Percentiles rank a stretch among this genome's conserved stretches.
phyloP scores from a whole-genome alignment of 257 asterid species.

The Osmanthus fragrans region DNA sequence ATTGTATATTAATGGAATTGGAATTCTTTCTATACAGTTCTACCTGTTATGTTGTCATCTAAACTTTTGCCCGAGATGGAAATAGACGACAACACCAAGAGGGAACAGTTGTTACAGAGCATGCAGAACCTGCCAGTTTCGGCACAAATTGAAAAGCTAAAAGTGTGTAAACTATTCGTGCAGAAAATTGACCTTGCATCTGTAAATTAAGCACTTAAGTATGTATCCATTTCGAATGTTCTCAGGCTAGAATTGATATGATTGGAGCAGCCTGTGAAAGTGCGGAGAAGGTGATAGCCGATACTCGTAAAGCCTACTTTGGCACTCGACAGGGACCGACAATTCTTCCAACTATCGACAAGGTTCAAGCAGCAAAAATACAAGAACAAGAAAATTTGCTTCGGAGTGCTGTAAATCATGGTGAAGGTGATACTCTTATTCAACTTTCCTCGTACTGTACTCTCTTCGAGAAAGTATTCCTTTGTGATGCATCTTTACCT shows the following conservation, averaged over 20 bases:
- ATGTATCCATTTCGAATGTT: conserved; percentile 22
- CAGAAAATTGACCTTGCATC: background rate
- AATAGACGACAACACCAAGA: conserved; percentile 76
- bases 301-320: conserved; percentile 79
- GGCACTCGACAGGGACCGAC: conserved; percentile 95
- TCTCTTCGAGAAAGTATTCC: background rate
- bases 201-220: background rate
- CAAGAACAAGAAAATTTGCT: conserved; percentile 95
- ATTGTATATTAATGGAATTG: conserved; percentile 2
- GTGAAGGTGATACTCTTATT: conserved; percentile 67
- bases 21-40: conserved; percentile 52
- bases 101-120: conserved; percentile 85
- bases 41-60: conserved; percentile 97
- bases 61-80: conserved; percentile 98
- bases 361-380: conserved; percentile 97
- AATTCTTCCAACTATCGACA: conserved; percentile 86
- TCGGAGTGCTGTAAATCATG: conserved; percentile 88
- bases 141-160: conserved; percentile 80
- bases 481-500: conserved; percentile 18
- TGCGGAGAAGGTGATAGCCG: conserved; percentile 93
- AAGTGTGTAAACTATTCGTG: conserved; percentile 44
- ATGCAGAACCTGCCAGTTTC: conserved; percentile 76
- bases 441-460: background rate
- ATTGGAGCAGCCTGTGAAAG: conserved; percentile 94
- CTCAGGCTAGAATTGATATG: conserved; percentile 84